Conservation (phyloP, 1,284 basidiomycete genomes). For the Rhizoctonia solani region DNA sequence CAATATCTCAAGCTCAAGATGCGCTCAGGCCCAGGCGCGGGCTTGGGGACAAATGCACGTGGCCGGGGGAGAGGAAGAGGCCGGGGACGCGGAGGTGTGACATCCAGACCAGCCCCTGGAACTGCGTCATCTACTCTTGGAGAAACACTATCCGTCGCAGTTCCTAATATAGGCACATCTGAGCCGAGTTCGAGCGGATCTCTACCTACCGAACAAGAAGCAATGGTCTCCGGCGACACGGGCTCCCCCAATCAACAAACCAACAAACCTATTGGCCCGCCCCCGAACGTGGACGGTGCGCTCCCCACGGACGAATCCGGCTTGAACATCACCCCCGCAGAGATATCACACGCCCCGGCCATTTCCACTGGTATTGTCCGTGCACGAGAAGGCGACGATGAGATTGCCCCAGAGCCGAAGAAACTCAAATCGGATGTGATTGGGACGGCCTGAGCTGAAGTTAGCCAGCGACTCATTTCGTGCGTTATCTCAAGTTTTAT, state of each 20-base stretch:
- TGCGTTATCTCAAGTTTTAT: background rate
- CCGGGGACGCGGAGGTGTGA: constrained; percentile 13
- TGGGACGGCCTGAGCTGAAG: background rate
- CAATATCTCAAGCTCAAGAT: constrained; percentile 30
- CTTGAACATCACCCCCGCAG: background rate
- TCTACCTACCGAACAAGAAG: too few relatives aligned
- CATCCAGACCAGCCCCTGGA: constrained; percentile 1
- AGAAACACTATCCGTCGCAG: background rate
- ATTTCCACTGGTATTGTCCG: background rate
- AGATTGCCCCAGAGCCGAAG: constrained; percentile 12
- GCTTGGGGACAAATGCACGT: too few relatives aligned
- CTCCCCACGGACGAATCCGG: background rate
- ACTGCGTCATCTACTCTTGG: background rate
- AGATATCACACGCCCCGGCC: background rate
- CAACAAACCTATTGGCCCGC: background rate
- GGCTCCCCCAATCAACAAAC: background rate
- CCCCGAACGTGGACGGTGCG: constrained; percentile 10
- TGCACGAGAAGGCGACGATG: constrained; percentile 19
- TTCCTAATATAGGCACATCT: background rate
- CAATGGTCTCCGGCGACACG: too few relatives aligned
- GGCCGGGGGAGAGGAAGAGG: constrained; percentile 14
- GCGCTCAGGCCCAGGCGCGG: constrained; percentile 9
- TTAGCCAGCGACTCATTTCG: constrained; percentile 11
- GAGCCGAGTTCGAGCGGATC: background rate
- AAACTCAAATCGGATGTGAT: background rate